Evolutionary conservation across 2,329 filamentous ascomycete species (phyloP), one percentile per base, ranked within the genome.

Genomic region (Zymoseptoria crescenta): DNA sequence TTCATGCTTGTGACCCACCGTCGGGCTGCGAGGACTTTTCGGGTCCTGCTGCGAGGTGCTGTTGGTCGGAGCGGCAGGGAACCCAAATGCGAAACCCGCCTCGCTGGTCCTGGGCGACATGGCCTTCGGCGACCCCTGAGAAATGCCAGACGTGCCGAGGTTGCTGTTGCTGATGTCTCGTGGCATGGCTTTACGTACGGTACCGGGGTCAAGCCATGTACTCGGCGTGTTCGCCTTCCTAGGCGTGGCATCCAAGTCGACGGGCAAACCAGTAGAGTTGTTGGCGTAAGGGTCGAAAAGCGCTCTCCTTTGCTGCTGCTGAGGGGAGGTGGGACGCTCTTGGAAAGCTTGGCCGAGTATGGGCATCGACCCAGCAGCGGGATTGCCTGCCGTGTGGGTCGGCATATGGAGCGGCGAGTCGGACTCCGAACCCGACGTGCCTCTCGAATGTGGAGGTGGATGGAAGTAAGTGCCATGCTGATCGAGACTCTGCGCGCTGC

Each of bases 111-210:
- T 3, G 30, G 13, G 13, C 10, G 30, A 41, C 13, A 16, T 45
- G 4, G 35, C n/a, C 16, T 45, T 45, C 4, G 35, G 35, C 1
- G 84, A 78, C 52, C 83, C 74, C 51, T 73, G 76, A 24, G 76
- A 55, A 16, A 66, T 67, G 54, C 70, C 69, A 27, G 60, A 55
- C 13, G 19, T 49, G 13, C 35, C 24, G 30, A 49, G 50, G 30
- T 53, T 56, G 20, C 29, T 50, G 13, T 59, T 48, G 24, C 54
- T 55, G 29, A 56, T 59, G 13, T 56, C 54, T 1, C 56, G 55
- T 5, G 62, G 58, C 8, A 62, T 56, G 35, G 35, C 35, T 49
- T 68, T 69, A 28, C 60, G 58, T 57, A 61, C 62, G 27, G 65
- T 68, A 3, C 62, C 24, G 10, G 66, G 64, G 48, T 65, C 60